Percentiles rank a stretch among this genome's conserved stretches.
Conservation (phyloP, 495 filamentous ascomycete genomes). For the Cairneyella variabilis region DNA sequence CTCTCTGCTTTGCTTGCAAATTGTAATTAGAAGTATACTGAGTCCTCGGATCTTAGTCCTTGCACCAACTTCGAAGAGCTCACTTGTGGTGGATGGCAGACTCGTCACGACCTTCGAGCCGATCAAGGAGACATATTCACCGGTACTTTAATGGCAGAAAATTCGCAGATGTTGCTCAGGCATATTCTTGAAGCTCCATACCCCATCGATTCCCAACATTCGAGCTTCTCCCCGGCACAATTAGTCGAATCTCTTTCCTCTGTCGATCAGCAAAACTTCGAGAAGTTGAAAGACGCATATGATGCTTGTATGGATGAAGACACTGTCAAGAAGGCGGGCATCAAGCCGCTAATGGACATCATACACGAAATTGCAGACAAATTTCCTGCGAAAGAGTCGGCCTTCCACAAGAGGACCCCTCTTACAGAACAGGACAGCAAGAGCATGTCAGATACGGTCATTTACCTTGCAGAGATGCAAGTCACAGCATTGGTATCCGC, state of each 20-base stretch:
- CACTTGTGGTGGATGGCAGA: conserved; percentile 65
- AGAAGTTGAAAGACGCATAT: conserved; percentile 60
- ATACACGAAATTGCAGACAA: conserved; percentile 48
- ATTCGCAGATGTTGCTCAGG: conserved; percentile 53
- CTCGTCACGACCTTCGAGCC: conserved; percentile 61
- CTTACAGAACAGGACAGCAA: conserved; percentile 33
- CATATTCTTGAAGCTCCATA: conserved; percentile 61
- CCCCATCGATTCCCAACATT: conserved; percentile 42
- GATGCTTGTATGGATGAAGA: conserved; percentile 61
- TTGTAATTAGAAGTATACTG: too few relatives aligned
- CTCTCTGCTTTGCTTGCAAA: too few relatives aligned
- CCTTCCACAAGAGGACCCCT: conserved; percentile 15
- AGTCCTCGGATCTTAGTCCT: too few relatives aligned
- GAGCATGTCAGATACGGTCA: conserved; percentile 46
- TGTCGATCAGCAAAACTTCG: conserved; percentile 58
- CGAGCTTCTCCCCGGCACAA: conserved; percentile 39
- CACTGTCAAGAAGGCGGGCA: conserved; percentile 48
- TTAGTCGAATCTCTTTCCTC: conserved; percentile 27
- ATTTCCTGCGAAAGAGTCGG: conserved; percentile 39
- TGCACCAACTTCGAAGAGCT: conserved; percentile 67
- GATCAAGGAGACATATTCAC: conserved; percentile 60
- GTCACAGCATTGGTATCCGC: conserved; percentile 45
- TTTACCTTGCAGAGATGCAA: conserved; percentile 46
- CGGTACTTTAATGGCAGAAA: conserved; percentile 55
- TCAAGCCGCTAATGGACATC: conserved; percentile 46